Evolutionary conservation across 805 yeast genomes (phyloP).

Genomic region (Candida berthetii): DNA sequence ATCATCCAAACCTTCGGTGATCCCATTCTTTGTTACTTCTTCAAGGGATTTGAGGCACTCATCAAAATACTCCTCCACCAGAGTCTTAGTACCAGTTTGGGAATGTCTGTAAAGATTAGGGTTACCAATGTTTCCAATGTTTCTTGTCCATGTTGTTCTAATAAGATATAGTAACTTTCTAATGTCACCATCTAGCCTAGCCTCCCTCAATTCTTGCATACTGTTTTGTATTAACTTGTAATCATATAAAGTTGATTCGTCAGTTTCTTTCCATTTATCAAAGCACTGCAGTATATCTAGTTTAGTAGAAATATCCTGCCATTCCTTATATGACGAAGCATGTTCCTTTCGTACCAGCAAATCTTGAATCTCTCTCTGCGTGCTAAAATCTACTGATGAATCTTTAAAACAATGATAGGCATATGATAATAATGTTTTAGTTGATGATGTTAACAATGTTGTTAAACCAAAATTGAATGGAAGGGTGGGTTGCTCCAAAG

Average conservation of each 20-base stretch:
- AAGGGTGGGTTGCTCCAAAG: too few species aligned
- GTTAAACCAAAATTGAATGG: too few species aligned
- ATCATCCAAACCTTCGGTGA: conserved; percentile 42
- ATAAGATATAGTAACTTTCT: conserved; percentile 62
- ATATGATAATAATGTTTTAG: too few species aligned
- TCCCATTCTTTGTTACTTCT: conserved; percentile 9
- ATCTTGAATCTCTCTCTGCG: conserved; percentile 27
- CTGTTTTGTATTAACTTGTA: conserved; percentile 48
- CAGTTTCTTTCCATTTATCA: conserved; percentile 64
- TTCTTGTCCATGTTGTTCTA: conserved; percentile 80
- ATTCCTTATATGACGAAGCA: conserved; percentile 49
- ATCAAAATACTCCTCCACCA: conserved; percentile 75
- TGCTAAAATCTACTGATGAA: background rate
- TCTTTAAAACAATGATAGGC: too few species aligned
- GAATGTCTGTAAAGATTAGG: conserved; percentile 70
- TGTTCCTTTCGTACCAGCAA: conserved; percentile 37
- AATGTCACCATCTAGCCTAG: conserved; percentile 53
- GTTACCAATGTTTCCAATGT: conserved; percentile 84
- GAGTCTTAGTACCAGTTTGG: conserved; percentile 75
- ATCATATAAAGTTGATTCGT: conserved; percentile 68
- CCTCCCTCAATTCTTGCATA: conserved; percentile 49
- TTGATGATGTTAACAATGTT: too few species aligned
- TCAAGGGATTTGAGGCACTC: conserved; percentile 61
- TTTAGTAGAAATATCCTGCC: conserved; percentile 59
- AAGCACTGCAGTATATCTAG: conserved; percentile 63